Evolutionary conservation across 352 stramenopile genomes (phyloP).

Genomic region (Ophiocytium majus): DNA sequence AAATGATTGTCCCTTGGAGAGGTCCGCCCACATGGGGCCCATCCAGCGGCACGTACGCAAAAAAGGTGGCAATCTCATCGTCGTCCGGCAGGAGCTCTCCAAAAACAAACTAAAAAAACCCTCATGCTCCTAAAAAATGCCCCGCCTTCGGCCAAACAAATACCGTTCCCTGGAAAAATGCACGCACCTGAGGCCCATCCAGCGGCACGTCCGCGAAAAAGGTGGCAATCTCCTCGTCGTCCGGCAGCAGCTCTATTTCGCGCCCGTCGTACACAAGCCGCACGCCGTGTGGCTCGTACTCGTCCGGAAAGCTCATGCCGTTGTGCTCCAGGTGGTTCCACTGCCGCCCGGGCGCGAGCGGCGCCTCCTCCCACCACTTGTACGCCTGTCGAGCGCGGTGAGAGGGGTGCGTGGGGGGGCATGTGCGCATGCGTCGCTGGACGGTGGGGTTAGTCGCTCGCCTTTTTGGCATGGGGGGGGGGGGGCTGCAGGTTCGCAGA

Average conservation of each 20-base stretch:
- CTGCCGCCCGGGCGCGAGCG: conserved; percentile 87
- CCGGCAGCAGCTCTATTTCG: conserved; percentile 84
- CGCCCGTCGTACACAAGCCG: conserved; percentile 89
- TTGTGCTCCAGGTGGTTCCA: conserved; percentile 99
- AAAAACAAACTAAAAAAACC: conserved; percentile 11
- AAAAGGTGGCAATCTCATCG: conserved; percentile 67
- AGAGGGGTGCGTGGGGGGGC: not conserved
- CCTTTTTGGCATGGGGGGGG: not conserved
- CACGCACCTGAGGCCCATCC: conserved; percentile 85
- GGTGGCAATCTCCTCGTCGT: conserved; percentile 86
- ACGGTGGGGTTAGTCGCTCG: not conserved
- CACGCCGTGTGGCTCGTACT: conserved; percentile 91
- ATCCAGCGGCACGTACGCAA: no score
- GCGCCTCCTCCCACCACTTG: conserved; percentile 97
- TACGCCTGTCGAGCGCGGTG: conserved; percentile 64
- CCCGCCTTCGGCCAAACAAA: no score
- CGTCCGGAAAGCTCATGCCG: conserved; percentile 92
- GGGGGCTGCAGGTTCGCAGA: no score
- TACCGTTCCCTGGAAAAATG: no score
- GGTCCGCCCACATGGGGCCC: conserved; percentile 75
- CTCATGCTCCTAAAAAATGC: no score
- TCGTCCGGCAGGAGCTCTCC: conserved; percentile 83
- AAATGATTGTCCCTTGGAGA: no score
- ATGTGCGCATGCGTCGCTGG: not conserved
- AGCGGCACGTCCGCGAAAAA: conserved; percentile 72